Evolutionary conservation across 179 eudicot species (phyloP).

Genomic region (Patellifolia procumbens): DNA sequence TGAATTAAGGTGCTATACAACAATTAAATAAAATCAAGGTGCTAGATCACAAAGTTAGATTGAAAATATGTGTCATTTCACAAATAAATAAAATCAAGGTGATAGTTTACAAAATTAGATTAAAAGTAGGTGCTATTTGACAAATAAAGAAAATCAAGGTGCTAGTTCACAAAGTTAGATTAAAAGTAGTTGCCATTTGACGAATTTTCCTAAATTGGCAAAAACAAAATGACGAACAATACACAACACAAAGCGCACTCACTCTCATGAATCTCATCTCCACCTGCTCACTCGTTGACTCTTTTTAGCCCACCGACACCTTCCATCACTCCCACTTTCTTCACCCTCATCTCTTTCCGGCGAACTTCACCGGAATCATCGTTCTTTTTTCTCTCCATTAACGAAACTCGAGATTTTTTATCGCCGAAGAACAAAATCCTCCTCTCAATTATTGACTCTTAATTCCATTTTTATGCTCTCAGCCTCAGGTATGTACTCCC

Average conservation of each 20-base stretch:
- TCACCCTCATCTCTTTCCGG: neutral
- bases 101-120: too few species aligned
- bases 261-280: neutral
- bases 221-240: too few species aligned
- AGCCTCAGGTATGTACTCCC: neutral
- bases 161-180: too few species aligned
- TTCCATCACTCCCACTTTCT: neutral
- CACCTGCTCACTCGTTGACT: neutral
- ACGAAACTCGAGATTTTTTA: neutral
- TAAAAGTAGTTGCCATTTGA: too few species aligned
- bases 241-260: neutral
- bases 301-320: neutral
- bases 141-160: too few species aligned
- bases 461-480: neutral
- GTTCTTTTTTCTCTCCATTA: conserved; percentile 1
- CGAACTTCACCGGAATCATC: neutral
- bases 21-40: too few species aligned
- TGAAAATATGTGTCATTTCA: too few species aligned
- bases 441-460: neutral
- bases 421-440: neutral
- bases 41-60: too few species aligned
- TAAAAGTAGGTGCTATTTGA: too few species aligned
- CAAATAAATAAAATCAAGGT: too few species aligned
- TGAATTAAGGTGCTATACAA: too few species aligned
- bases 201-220: too few species aligned